phyloP scores from a whole-genome alignment of 192 early-diverging fungal genomes.

The Backusella psychrophila region DNA sequence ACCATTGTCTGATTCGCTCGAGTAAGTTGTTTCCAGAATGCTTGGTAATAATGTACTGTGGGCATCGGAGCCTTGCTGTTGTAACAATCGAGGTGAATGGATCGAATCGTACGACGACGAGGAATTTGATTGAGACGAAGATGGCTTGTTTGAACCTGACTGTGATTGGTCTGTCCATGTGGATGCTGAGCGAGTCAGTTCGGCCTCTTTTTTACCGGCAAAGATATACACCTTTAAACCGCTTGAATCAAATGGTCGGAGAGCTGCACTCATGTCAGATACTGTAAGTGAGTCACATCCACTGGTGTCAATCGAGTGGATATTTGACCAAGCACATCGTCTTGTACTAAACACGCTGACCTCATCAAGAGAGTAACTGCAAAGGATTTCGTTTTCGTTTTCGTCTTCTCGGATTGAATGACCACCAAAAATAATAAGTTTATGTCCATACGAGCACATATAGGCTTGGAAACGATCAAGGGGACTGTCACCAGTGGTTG shows the following conservation, averaged over 20 bases:
- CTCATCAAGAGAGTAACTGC: slow-evolving; percentile 23
- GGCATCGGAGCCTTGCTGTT: neutral
- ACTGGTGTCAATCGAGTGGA: neutral
- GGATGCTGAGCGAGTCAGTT: neutral
- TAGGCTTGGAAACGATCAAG: slow-evolving; percentile 26
- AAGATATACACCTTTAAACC: neutral
- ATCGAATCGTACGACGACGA: neutral
- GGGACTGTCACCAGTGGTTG: slow-evolving; percentile 23
- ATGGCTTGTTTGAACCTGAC: neutral
- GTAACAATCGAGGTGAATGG: neutral
- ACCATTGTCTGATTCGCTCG: neutral
- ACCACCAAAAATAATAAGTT: slow-evolving; percentile 34
- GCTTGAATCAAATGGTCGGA: neutral
- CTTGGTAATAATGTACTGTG: neutral
- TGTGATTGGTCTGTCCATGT: neutral
- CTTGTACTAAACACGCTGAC: slow-evolving; percentile 19
- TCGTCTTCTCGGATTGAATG: slow-evolving; percentile 28
- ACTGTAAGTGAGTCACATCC: slow-evolving; percentile 11
- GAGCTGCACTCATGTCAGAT: slow-evolving; percentile 20
- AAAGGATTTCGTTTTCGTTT: slow-evolving; percentile 23
- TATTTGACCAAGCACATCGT: slow-evolving; percentile 15
- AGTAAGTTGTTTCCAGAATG: neutral
- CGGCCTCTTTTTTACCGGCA: slow-evolving; percentile 5
- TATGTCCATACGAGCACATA: slow-evolving; percentile 23
- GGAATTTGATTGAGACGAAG: neutral